These are phyloP conservation scores for Saussurea involucrata DNA, from an alignment of 129 eudicot genomes.

Conservation along the genomic window DNA sequence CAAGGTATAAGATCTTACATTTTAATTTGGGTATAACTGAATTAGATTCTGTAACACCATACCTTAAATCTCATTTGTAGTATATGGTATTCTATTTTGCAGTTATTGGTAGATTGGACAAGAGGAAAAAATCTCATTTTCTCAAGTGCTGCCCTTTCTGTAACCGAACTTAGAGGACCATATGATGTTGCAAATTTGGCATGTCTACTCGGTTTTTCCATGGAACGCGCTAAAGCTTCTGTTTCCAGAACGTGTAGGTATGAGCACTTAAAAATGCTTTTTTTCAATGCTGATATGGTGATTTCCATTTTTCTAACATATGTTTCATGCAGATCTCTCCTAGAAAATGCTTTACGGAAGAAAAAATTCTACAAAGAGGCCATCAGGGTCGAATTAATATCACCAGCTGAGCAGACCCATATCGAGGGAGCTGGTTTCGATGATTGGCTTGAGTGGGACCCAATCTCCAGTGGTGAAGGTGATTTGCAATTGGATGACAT, in stretches of 20 bases:
- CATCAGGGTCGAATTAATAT: slow-evolving; percentile 57
- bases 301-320: neutral
- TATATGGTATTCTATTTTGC: slow-evolving; percentile 23
- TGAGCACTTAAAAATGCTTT: slow-evolving; percentile 8
- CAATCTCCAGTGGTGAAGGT: slow-evolving; percentile 92
- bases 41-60: neutral
- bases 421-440: slow-evolving; percentile 34
- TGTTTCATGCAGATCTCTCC: slow-evolving; percentile 47
- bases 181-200: slow-evolving; percentile 70
- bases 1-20: slow-evolving; percentile 48
- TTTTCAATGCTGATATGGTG: neutral
- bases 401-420: slow-evolving; percentile 33
- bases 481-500: slow-evolving; percentile 77
- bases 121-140: slow-evolving; percentile 72
- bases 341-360: slow-evolving; percentile 65
- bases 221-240: slow-evolving; percentile 81
- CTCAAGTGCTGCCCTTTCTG: slow-evolving; percentile 76
- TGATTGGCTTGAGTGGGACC: slow-evolving; percentile 93
- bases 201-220: slow-evolving; percentile 62
- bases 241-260: slow-evolving; percentile 84
- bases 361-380: slow-evolving; percentile 75
- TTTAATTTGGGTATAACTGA: neutral
- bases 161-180: slow-evolving; percentile 86
- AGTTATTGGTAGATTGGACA: slow-evolving; percentile 96
- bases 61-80: too few relatives aligned